These are phyloP conservation scores for Ceratobasidium sp. DNA, from an alignment of 1,284 basidiomycete genomes.

Conservation along the genomic window DNA sequence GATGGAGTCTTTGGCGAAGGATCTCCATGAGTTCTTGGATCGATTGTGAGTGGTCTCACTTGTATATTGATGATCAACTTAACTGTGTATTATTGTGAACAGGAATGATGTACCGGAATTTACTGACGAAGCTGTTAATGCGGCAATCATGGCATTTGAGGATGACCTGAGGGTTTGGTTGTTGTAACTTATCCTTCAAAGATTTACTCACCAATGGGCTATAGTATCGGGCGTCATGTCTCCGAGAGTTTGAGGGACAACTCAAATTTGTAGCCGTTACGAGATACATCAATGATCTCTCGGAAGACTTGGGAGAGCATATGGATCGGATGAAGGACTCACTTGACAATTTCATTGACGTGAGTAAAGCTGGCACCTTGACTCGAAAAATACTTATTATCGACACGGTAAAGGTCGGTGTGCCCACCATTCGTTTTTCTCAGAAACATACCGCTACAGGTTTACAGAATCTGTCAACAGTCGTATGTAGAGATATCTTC, in stretches of 20 bases:
- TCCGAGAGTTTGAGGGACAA: slow-evolving; percentile 71
- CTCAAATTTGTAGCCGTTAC: slow-evolving; percentile 65
- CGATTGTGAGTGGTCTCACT: slow-evolving; percentile 26
- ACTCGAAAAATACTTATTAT: not conserved
- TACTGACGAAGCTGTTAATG: slow-evolving; percentile 73
- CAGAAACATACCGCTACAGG: slow-evolving; percentile 78
- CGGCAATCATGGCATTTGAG: slow-evolving; percentile 74
- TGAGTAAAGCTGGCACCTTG: slow-evolving; percentile 61
- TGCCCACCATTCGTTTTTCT: slow-evolving; percentile 80
- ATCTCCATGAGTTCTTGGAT: slow-evolving; percentile 69
- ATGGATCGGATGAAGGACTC: slow-evolving; percentile 74
- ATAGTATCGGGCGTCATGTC: slow-evolving; percentile 77
- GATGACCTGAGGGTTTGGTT: slow-evolving; percentile 67
- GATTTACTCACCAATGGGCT: not conserved
- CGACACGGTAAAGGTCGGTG: slow-evolving; percentile 61
- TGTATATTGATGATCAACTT: not conserved
- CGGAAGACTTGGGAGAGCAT: slow-evolving; percentile 74
- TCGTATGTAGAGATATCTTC: slow-evolving; percentile 52
- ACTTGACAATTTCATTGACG: slow-evolving; percentile 76
- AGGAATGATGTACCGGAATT: slow-evolving; percentile 56
- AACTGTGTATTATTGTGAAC: not conserved
- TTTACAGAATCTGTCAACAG: slow-evolving; percentile 76
- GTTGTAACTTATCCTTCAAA: not conserved
- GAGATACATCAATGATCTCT: slow-evolving; percentile 77
- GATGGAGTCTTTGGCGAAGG: slow-evolving; percentile 70